These are phyloP conservation scores for Rhododendron molle DNA, from an alignment of 148 eudicot genomes.

Conservation along the genomic window DNA sequence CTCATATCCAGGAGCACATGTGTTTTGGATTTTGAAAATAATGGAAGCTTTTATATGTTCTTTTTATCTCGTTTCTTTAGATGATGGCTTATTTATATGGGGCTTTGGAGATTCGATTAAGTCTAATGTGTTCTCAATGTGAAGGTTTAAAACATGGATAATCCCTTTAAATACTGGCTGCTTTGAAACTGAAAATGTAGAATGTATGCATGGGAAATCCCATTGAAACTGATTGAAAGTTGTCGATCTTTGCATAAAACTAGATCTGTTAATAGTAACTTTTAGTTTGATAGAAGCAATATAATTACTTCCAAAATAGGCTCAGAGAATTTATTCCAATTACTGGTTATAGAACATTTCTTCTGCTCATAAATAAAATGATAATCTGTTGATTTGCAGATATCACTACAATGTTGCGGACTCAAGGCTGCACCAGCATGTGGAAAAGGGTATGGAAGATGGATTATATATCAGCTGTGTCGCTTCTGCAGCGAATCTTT, in stretches of 20 bases:
- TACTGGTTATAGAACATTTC: background rate
- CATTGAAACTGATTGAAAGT: slow-evolving; percentile 5
- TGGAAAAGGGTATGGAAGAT: slow-evolving; percentile 84
- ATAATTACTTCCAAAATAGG: background rate
- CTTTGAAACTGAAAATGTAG: background rate
- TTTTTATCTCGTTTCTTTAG: background rate
- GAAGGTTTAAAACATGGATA: background rate
- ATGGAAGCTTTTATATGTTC: background rate
- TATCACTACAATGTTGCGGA: slow-evolving; percentile 91
- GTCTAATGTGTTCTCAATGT: background rate
- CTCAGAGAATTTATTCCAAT: no score
- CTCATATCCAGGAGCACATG: background rate
- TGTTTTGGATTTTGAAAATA: background rate
- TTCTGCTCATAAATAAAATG: background rate
- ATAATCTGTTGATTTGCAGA: slow-evolving; percentile 31
- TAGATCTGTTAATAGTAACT: background rate
- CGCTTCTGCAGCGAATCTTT: slow-evolving; percentile 70
- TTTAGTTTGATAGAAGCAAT: background rate
- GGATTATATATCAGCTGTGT: slow-evolving; percentile 79
- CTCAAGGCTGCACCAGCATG: slow-evolving; percentile 76
- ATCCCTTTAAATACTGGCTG: background rate
- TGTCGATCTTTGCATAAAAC: background rate
- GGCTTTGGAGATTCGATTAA: background rate
- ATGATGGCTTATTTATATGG: background rate
- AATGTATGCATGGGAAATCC: background rate